Evolutionary conservation across 305 asterid genomes (phyloP).

Genomic region (Galium porrigens): DNA sequence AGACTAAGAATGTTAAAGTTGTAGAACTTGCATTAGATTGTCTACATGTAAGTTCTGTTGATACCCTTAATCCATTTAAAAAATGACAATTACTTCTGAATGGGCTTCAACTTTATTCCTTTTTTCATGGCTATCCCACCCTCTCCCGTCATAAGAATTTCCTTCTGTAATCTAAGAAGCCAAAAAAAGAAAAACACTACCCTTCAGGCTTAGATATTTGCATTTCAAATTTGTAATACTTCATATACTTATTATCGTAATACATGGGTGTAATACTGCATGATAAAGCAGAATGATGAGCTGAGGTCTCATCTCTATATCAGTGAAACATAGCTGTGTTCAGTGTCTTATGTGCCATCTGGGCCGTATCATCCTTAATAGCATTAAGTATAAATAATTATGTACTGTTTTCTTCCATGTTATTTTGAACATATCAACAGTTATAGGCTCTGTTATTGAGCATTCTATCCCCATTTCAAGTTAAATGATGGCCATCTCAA

Average conservation of each 20-base stretch:
- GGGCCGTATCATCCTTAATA: background rate
- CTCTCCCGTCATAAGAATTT: background rate
- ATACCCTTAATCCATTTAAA: slow-evolving; percentile 10
- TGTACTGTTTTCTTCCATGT: background rate
- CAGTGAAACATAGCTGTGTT: background rate
- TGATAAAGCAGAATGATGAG: background rate
- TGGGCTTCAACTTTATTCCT: slow-evolving; percentile 7
- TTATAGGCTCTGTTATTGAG: background rate
- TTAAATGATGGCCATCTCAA: background rate
- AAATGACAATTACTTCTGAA: slow-evolving; percentile 6
- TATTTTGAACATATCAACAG: background rate
- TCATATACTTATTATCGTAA: background rate
- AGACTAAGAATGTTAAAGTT: slow-evolving; percentile 70
- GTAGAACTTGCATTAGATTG: slow-evolving; percentile 98
- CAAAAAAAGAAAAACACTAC: background rate
- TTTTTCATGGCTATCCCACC: slow-evolving; percentile 14
- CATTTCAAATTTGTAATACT: background rate
- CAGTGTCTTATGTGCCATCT: background rate
- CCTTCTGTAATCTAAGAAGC: background rate
- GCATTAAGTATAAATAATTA: background rate
- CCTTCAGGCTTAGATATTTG: background rate
- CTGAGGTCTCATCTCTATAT: background rate
- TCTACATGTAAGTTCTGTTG: slow-evolving; percentile 73
- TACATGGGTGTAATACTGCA: too few relatives aligned
- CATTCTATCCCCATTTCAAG: background rate